phyloP scores from a whole-genome alignment of 1,284 basidiomycete species.

The Puccinia horiana region DNA sequence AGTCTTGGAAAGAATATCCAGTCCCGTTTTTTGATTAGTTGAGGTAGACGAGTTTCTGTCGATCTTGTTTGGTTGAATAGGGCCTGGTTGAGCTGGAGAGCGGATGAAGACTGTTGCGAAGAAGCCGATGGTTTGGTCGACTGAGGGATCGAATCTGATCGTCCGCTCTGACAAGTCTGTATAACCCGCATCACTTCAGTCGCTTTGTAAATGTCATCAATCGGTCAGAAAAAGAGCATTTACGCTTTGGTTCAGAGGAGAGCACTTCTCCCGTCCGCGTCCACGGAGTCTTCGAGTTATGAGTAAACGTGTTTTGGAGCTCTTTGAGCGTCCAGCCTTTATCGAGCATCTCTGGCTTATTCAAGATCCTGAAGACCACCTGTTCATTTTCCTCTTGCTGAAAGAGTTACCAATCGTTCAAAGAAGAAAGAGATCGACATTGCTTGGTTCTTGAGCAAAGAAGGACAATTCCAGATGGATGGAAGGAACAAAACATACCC shows the following conservation, averaged over 20 bases:
- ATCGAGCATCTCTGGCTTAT: constrained; percentile 67
- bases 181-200: constrained; percentile 28
- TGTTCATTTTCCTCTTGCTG: constrained; percentile 87
- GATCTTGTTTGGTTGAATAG: not conserved
- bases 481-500: constrained; percentile 20
- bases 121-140: constrained; percentile 89
- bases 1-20: not conserved
- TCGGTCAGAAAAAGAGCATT: constrained; percentile 65
- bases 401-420: constrained; percentile 97
- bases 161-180: constrained; percentile 69
- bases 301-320: constrained; percentile 65
- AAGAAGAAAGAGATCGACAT: constrained; percentile 56
- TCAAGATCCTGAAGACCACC: constrained; percentile 73
- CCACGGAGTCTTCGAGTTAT: constrained; percentile 22
- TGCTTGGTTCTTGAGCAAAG: constrained; percentile 60
- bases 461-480: constrained; percentile 11
- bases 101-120: constrained; percentile 63
- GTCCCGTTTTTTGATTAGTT: not conserved
- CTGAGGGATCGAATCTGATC: constrained; percentile 78
- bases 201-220: too few species aligned
- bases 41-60: not conserved
- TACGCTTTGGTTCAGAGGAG: constrained; percentile 15
- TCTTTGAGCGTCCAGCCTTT: constrained; percentile 71
- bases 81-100: not conserved
- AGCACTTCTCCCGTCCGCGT: not conserved